Base-by-base conservation (phyloP, 2,329 filamentous ascomycete genomes). In the Fusarium duplospermum region DNA sequence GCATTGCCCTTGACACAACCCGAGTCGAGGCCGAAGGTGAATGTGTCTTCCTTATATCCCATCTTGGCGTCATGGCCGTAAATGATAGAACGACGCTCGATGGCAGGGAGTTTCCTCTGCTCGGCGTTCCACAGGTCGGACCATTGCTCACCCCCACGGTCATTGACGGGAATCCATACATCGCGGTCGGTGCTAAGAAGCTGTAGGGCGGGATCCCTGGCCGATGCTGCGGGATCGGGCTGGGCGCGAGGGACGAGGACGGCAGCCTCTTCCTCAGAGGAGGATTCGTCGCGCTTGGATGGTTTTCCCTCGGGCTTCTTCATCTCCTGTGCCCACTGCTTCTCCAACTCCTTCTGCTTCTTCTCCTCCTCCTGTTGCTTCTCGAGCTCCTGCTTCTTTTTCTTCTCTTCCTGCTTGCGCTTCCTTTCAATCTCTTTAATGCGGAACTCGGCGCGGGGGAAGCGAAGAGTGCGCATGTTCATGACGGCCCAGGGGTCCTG, bases 381-480 rank as follows among this genome's bases (percentile, higher is more conserved):
- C 31, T 70, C 66, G 22, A 74, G 40, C 20, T 69, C 72, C 42
- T 73, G 64, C 42, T 77, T 67, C 13, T 71, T 69, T 54, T 73
- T 65, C 36, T 74, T 71, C 33, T 78, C 67, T 38, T 77, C 65
- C 29, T 78, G 73, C 36, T 74, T 72, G 57, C 72, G 72, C 57
- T 77, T 77, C 52, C 73, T 77, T 18, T 79, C 72, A 9, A 76
- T 69, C 59, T 80, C 76, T 76, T 82, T 71, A 77, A 86, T 72
- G 84, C 82, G 82, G 31, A 83, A 80, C 27, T 83, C 79, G 61
- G 81, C 78, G 33, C 80, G 80, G 8, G 91, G 84, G 73, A 86
- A 87, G 75, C 93, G 87, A 63, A 98, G 89, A 8, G 91, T 93
- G 66, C 95, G 91, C 94, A 99, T 97, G 80, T 94, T 96, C 95